Percentiles rank a stretch among this genome's conserved stretches.
Evolutionary conservation across 352 stramenopile genomes (phyloP).

Genomic region (Phytophthora boehmeriae): DNA sequence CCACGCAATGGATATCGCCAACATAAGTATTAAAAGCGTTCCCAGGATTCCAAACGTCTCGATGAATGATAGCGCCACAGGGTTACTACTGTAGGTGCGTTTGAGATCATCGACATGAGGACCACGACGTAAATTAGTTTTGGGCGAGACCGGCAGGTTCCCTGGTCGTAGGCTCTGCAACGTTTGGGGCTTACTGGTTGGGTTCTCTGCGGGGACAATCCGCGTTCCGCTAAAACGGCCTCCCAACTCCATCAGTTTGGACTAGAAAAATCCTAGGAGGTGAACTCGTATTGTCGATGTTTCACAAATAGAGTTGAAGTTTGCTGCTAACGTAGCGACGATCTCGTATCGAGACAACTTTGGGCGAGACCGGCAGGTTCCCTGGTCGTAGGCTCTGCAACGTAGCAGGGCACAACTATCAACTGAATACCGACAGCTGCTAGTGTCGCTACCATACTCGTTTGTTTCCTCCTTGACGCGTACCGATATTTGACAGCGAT

Average conservation of each 20-base stretch:
- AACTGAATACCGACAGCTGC: too few species aligned
- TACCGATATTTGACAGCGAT: too few species aligned
- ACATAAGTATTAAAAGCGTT: constrained; percentile 14
- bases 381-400: not conserved
- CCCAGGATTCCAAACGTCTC: constrained; percentile 18
- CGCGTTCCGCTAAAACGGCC: not conserved
- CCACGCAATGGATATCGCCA: constrained; percentile 34
- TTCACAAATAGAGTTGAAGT: too few species aligned
- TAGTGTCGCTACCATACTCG: too few species aligned
- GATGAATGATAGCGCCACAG: not conserved
- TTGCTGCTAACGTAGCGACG: too few species aligned
- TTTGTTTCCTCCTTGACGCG: too few species aligned
- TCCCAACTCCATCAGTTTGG: too few species aligned
- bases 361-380: not conserved
- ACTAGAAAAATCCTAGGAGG: too few species aligned
- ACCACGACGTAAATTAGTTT: not conserved
- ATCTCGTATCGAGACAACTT: too few species aligned
- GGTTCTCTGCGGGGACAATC: not conserved
- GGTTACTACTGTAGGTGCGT: not conserved
- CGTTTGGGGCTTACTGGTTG: not conserved
- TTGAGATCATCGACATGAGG: not conserved
- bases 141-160: not conserved
- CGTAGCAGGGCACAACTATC: too few species aligned
- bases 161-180: not conserved
- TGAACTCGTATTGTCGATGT: too few species aligned